Evolutionary conservation across 2,329 filamentous ascomycete species (phyloP), one percentile per base, ranked within the genome.

Genomic region (Neofusicoccum umdonicola): DNA sequence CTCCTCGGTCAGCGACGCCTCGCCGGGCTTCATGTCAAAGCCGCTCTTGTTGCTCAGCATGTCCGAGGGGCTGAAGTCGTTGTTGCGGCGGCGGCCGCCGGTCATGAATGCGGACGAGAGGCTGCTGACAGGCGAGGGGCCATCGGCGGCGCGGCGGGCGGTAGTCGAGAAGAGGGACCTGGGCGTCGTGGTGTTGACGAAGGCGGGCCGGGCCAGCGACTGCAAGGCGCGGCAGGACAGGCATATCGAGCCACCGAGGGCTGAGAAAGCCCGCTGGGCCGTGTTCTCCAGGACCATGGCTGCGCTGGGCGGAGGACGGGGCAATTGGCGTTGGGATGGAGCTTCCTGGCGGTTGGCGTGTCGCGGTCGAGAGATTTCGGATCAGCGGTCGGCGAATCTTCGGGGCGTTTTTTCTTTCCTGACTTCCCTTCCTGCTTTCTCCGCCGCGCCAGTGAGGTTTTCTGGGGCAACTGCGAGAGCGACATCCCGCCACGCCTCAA

Each of bases 371-470:
- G 41, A 47, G 56, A 60, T 60, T 60, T 60, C 56, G 31, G 17
- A 39, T 42, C 13, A 35, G 50, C 41, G 22, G 37, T 39, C 41
- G 61, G 61, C 12, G 31, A 19, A 63, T 45, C 22, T n/a, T 63
- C 61, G 61, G 61, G 3, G 8, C 41, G 4, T 19, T 52, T 47
- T 47, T 56, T 56, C 22, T 15, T 54, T 56, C 61, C 41, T 63
- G 61, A 47, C 27, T 34, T 35, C 3, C 27, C 27, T 13, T 22
- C 50, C 47, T 63, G 27, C 27, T 52, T 63, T 44, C 47, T 63
- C 50, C 48, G 48, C 50, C 51, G 61, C 61, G 60, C 27, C 54
- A 58, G 41, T 60, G 56, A 60, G 56, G 41, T 60, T 60, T 60
- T 60, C 56, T 60, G 56, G 56, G 56, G 56, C 56, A 60, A 60